These are phyloP conservation scores for Penicillium decumbens DNA, from an alignment of 2,329 filamentous ascomycete genomes.

Conservation along the genomic window DNA sequence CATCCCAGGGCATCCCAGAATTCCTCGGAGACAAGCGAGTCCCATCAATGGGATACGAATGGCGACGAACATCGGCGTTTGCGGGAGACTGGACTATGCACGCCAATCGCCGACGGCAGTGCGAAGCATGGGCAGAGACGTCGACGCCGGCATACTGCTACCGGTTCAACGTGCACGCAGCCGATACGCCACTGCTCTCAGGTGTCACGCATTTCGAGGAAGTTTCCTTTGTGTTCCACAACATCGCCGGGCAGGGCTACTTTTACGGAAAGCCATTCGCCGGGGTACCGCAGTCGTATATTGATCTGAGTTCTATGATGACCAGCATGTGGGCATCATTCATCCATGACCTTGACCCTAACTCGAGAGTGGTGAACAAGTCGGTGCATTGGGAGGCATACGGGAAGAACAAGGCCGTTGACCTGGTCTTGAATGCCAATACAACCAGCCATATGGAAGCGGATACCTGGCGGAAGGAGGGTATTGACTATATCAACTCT, in stretches of 20 bases:
- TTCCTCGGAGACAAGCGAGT: conserved; percentile 34
- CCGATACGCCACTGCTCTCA: conserved; percentile 40
- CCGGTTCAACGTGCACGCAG: conserved; percentile 54
- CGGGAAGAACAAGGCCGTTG: conserved; percentile 37
- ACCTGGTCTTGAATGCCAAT: conserved; percentile 51
- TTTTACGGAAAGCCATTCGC: conserved; percentile 35
- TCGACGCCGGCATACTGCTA: conserved; percentile 56
- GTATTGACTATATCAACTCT: conserved; percentile 32
- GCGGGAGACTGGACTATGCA: conserved; percentile 54
- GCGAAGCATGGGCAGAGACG: conserved; percentile 48
- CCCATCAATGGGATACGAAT: conserved; percentile 44
- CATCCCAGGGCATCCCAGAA: conserved; percentile 48
- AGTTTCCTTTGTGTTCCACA: conserved; percentile 54
- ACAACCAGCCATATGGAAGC: conserved; percentile 41
- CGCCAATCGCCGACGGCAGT: conserved; percentile 52
- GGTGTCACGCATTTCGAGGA: conserved; percentile 56
- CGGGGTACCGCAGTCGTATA: conserved; percentile 41
- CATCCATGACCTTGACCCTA: conserved; percentile 46
- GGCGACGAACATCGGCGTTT: conserved; percentile 53
- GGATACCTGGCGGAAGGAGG: conserved; percentile 44
- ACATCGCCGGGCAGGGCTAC: conserved; percentile 48
- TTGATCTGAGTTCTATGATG: conserved; percentile 47
- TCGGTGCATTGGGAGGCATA: conserved; percentile 45
- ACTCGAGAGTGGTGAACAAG: conserved; percentile 25
- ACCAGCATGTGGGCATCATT: conserved; percentile 52